Evolutionary conservation across 495 filamentous ascomycete species (phyloP).

Genomic region (Penicillium alfredii): DNA sequence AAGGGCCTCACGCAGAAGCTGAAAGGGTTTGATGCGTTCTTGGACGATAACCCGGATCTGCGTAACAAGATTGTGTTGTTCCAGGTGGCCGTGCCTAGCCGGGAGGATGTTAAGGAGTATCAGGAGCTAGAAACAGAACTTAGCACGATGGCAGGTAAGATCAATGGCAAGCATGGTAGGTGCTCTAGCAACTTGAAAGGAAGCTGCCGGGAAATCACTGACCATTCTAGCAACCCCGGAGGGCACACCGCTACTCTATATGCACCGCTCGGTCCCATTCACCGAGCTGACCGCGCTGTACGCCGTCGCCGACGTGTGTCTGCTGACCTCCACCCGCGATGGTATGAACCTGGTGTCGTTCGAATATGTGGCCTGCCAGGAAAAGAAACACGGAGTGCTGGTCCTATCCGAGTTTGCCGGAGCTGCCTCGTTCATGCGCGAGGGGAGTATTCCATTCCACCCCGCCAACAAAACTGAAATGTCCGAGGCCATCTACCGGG

Average conservation of each 20-base stretch:
- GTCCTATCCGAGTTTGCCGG: slow-evolving; percentile 85
- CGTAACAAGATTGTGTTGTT: slow-evolving; percentile 83
- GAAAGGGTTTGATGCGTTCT: slow-evolving; percentile 79
- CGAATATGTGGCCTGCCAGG: slow-evolving; percentile 83
- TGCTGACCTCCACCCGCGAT: slow-evolving; percentile 80
- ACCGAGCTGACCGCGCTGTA: slow-evolving; percentile 83
- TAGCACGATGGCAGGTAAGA: slow-evolving; percentile 80
- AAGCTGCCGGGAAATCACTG: slow-evolving; percentile 1
- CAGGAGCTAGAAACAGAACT: slow-evolving; percentile 81
- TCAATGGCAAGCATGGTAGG: slow-evolving; percentile 75
- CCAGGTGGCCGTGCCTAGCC: slow-evolving; percentile 80
- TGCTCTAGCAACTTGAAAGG: not conserved
- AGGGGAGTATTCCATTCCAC: slow-evolving; percentile 73
- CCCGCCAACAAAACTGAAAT: slow-evolving; percentile 88
- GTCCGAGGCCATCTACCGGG: slow-evolving; percentile 74
- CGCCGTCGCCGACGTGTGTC: slow-evolving; percentile 75
- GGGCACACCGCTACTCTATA: slow-evolving; percentile 87
- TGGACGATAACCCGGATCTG: slow-evolving; percentile 85
- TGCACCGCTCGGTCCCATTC: slow-evolving; percentile 78
- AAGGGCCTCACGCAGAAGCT: slow-evolving; percentile 88
- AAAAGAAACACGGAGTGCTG: slow-evolving; percentile 74
- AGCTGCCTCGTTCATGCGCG: slow-evolving; percentile 73
- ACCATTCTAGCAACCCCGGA: slow-evolving; percentile 63
- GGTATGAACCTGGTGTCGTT: slow-evolving; percentile 91
- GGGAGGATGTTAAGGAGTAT: slow-evolving; percentile 86